Base-by-base conservation (phyloP, 225 moss, liverwort and hornwort genomes). In the Anthoceros angustus region DNA sequence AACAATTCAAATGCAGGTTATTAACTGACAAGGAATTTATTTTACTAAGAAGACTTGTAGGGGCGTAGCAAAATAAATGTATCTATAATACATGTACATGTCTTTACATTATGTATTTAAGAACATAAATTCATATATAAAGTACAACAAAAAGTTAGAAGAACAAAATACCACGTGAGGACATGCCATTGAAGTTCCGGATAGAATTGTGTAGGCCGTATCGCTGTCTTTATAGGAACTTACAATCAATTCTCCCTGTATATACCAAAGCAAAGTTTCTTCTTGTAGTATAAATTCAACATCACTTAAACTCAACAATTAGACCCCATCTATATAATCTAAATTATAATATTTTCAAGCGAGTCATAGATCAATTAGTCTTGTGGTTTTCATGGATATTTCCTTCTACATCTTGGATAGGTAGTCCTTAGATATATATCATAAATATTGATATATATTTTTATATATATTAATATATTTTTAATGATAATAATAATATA, bases 161-260 rank as follows among this genome's bases (percentile, higher is more conserved):
- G 40, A 20, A 62, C 21, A 41, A 68, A 26, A 46, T 82, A 94
- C 94, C 88, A 94, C 94, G 66, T 90, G 90, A 16, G 94, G 90
- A 63, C 90, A 90, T 26, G 94, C 90, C 94, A 94, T 94, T 20
- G 94, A 94, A 8, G 94, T 94, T 40, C 94, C 94, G 20, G 90
- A 88, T 21, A 88, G 81, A 12, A 84, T 86, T 9, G 71, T 73
- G 48, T 78, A 90, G 0, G 86, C 40, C 4, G 45, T 78, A 64
- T 94, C 88, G 16, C 75, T 83, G 26, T 69, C 75, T 65, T 83
- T 77, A 80, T 86, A 94, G 10, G 88, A 6, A 67, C 94, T 94
- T 10, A 86, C 82, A 39, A 94, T 86, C 42, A 85, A 70, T 78
- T 94, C 94, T 38, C 94, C 94, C 94, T 94, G 74, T 39, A 70